Percentiles rank a stretch among this genome's conserved stretches.
Conservation (phyloP, 2,329 filamentous ascomycete genomes). For the Alternaria postmessia region DNA sequence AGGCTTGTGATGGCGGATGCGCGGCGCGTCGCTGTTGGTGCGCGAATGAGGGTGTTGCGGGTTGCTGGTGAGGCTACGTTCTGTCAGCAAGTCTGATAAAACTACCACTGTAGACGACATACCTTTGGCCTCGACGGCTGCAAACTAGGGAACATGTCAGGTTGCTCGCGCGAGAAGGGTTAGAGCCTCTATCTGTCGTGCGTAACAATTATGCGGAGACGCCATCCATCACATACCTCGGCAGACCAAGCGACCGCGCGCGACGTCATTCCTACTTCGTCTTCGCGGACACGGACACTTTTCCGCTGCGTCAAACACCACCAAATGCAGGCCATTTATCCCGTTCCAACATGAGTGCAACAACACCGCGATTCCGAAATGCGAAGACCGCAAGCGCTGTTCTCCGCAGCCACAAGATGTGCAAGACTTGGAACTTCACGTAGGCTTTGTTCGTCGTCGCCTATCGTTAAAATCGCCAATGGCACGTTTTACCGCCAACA, state of each 20-base stretch:
- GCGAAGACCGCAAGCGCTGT: constrained; percentile 40
- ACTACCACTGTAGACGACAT: not conserved
- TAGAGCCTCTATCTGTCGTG: constrained; percentile 1
- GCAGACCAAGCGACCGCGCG: constrained; percentile 17
- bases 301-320: constrained; percentile 30
- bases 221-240: constrained; percentile 30
- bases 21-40: constrained; percentile 38
- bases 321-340: constrained; percentile 17
- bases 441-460: constrained; percentile 30
- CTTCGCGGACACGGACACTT: constrained; percentile 30
- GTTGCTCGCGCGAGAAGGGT: constrained; percentile 15
- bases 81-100: constrained; percentile 20
- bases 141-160: constrained; percentile 49
- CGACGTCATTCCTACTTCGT: constrained; percentile 33
- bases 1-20: constrained; percentile 25
- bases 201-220: constrained; percentile 12
- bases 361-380: constrained; percentile 32
- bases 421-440: constrained; percentile 25
- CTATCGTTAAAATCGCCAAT: constrained; percentile 57
- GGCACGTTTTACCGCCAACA: constrained; percentile 85
- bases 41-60: constrained; percentile 27
- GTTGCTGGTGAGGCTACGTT: constrained; percentile 32
- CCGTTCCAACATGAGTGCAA: constrained; percentile 4
- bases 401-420: constrained; percentile 41
- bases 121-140: constrained; percentile 54